Evolutionary conservation across 2,329 filamentous ascomycete genomes (phyloP), one percentile per base, ranked within the genome.

Genomic region (Orbilia oligospora): DNA sequence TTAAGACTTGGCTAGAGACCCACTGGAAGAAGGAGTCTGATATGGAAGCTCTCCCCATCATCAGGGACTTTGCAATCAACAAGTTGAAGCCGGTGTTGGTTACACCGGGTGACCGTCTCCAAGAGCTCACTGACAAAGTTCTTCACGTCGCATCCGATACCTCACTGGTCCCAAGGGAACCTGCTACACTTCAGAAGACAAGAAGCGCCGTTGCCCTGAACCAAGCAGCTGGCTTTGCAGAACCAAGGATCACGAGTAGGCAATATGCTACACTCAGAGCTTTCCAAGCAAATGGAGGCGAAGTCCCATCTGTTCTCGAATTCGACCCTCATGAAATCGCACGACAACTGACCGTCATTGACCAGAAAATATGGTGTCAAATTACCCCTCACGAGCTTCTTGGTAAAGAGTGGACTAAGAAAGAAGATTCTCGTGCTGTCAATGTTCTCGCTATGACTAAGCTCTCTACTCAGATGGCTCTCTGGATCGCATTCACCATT

Each of bases 1-100:
- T 99, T 87, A 99, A 99, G 85, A 92, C 93, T 49, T 99, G 96
- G 96, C 87, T 99, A 20, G 96, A 98, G 85, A 96, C 92, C 5
- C 94, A 99, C 84, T 99, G 96, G 95, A 90, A 92, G 58, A 90
- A 93, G 80, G 90, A 93, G 76, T 90, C 91, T 10, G 96, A 99
- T 83, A 89, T 89, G 67, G 88, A 90, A 12, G 93, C 94, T 0
- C 87, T 99, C 8, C 87, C 88, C 0, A 86, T 92, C 61, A 97
- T 99, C 80, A 87, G 91, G 38, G 87, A 89, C 0, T 99, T 99
- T 84, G 94, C 95, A 1, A 89, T 91, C 81, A 88, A 88, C 56
- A 91, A 91, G 80, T 87, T 99, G 6, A 87, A 87, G 63, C 84
- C 87, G 0, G 87, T 91, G 5, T 86, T 97, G 44, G 92, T 94